phyloP scores from a whole-genome alignment of 2,329 filamentous ascomycete genomes.

The Triangularia setosa region DNA sequence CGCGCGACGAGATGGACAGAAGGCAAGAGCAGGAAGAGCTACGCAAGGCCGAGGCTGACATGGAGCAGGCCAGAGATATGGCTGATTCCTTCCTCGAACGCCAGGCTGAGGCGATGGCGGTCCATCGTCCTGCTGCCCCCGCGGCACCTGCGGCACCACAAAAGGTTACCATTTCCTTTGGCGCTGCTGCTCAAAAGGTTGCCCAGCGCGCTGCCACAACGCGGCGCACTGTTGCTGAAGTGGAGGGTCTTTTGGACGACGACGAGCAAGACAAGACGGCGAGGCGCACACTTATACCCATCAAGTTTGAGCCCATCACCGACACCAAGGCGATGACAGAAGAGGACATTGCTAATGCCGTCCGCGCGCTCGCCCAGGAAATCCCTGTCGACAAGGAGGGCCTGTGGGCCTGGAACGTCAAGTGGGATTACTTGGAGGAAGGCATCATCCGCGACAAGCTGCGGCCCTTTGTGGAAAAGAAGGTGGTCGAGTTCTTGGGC shows the following conservation, averaged over 20 bases:
- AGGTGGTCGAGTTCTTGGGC: constrained; percentile 93
- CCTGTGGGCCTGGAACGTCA: constrained; percentile 87
- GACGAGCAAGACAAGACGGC: constrained; percentile 75
- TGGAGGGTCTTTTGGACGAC: constrained; percentile 91
- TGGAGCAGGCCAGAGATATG: constrained; percentile 76
- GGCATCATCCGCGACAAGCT: constrained; percentile 78
- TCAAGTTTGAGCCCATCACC: constrained; percentile 70
- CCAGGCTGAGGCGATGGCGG: constrained; percentile 72
- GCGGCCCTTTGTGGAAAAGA: constrained; percentile 94
- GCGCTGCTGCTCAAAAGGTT: constrained; percentile 75
- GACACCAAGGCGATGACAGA: constrained; percentile 69
- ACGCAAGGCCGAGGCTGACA: constrained; percentile 63
- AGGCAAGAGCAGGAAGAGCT: constrained; percentile 71
- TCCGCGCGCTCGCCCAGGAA: constrained; percentile 77
- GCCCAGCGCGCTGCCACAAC: constrained; percentile 53
- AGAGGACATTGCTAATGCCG: constrained; percentile 80
- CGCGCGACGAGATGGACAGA: constrained; percentile 78
- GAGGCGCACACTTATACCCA: constrained; percentile 74
- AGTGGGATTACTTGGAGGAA: constrained; percentile 88
- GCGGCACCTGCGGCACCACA: constrained; percentile 62
- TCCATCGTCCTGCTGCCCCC: constrained; percentile 32
- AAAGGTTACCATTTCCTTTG: constrained; percentile 89
- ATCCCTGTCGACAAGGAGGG: constrained; percentile 84
- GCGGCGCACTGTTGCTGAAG: constrained; percentile 82
- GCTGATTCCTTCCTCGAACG: constrained; percentile 87